Evolutionary conservation across 2,329 filamentous ascomycete genomes (phyloP).

Genomic region (Microcyclosporella mali): DNA sequence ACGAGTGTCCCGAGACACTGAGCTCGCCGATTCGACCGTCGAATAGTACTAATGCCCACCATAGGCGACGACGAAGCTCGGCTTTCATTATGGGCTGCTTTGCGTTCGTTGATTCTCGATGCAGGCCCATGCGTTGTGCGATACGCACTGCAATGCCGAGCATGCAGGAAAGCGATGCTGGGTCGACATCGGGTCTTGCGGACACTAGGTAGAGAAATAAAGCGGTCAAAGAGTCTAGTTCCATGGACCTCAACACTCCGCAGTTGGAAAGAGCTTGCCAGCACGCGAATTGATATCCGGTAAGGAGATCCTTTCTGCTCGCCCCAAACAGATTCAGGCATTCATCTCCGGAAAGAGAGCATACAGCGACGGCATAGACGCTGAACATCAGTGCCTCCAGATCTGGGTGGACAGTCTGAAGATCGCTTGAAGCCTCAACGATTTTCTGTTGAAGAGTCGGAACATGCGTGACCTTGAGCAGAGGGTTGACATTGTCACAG

Average conservation of each 20-base stretch:
- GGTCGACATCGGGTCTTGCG: not conserved
- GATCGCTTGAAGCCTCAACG: conserved; percentile 55
- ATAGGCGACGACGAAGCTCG: conserved; percentile 18
- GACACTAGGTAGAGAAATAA: conserved; percentile 49
- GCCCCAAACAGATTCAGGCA: conserved; percentile 2
- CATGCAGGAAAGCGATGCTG: conserved; percentile 6
- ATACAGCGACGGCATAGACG: conserved; percentile 11
- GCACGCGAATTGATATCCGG: conserved; percentile 38
- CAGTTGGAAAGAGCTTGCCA: conserved; percentile 44
- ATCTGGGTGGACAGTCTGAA: conserved; percentile 50
- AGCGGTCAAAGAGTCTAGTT: conserved; percentile 46
- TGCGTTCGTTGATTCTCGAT: conserved; percentile 10
- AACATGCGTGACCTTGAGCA: conserved; percentile 65
- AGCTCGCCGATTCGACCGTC: conserved; percentile 64
- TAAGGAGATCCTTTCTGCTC: conserved; percentile 6
- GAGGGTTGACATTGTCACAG: conserved; percentile 65
- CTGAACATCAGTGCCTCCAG: conserved; percentile 14
- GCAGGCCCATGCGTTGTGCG: conserved; percentile 15
- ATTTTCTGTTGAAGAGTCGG: conserved; percentile 61
- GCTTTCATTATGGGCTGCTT: conserved; percentile 12
- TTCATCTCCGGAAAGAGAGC: conserved; percentile 34
- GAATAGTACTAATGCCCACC: conserved; percentile 55
- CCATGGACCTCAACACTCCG: conserved; percentile 36
- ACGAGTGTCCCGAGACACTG: conserved; percentile 43
- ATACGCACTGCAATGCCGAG: conserved; percentile 15